Percentiles rank a stretch among this genome's conserved stretches.
Evolutionary conservation across 148 eudicot genomes (phyloP).

Genomic region (Cornus controversa): DNA sequence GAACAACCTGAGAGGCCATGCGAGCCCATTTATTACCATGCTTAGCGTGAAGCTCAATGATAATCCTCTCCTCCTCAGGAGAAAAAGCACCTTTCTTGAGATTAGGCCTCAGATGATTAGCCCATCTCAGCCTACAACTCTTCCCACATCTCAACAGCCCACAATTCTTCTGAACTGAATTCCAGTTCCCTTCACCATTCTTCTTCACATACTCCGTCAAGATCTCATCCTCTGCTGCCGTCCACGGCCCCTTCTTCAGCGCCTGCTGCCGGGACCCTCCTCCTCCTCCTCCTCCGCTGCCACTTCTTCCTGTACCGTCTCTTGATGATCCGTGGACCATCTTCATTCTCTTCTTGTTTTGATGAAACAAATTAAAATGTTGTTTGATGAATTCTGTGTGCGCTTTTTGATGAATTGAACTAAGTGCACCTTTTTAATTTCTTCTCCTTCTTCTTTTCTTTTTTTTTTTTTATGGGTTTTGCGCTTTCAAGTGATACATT

Average conservation of each 20-base stretch:
- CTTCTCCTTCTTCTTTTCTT: neutral
- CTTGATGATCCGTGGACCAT: constrained; percentile 23
- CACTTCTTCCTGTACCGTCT: constrained; percentile 6
- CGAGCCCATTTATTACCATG: constrained; percentile 97
- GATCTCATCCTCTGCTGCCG: constrained; percentile 68
- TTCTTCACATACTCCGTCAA: constrained; percentile 69
- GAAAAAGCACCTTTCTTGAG: constrained; percentile 80
- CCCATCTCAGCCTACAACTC: constrained; percentile 89
- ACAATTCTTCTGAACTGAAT: constrained; percentile 69
- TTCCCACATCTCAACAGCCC: constrained; percentile 79
- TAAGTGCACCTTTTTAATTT: neutral
- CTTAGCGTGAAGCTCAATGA: constrained; percentile 73
- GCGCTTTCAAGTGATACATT: neutral
- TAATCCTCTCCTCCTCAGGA: constrained; percentile 64
- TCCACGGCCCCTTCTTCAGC: constrained; percentile 89
- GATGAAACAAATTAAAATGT: neutral
- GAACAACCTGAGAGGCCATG: constrained; percentile 68
- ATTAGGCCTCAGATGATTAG: constrained; percentile 80
- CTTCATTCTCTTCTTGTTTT: neutral
- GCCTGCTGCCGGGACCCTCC: neutral
- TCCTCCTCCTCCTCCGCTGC: constrained; percentile 10
- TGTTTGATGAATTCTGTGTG: too few species aligned
- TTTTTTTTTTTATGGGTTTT: neutral
- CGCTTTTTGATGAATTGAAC: neutral
- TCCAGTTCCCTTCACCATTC: constrained; percentile 97